These are phyloP conservation scores for Heliamphora pulchella DNA, from an alignment of 179 eudicot species.

Conservation along the genomic window DNA sequence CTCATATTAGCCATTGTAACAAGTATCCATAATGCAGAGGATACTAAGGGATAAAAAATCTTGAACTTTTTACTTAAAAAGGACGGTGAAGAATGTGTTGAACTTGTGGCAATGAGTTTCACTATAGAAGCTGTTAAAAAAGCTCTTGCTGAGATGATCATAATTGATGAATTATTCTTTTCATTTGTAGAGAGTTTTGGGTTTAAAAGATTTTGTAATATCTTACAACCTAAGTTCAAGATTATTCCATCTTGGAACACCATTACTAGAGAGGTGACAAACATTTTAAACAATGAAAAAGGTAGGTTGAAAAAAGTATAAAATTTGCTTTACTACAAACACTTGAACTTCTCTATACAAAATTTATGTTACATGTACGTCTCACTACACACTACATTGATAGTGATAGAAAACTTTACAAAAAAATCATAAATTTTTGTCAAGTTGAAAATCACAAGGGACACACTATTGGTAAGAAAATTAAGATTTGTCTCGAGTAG, in stretches of 20 bases:
- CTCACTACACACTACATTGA: too few relatives aligned
- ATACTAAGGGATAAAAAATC: neutral
- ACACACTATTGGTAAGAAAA: too few relatives aligned
- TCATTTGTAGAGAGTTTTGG: neutral
- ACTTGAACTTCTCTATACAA: too few relatives aligned
- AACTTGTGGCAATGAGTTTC: neutral
- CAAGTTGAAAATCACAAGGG: too few relatives aligned
- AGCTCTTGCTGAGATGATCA: neutral
- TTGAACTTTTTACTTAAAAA: neutral
- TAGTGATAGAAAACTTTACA: too few relatives aligned
- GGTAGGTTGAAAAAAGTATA: neutral
- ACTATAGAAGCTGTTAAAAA: neutral
- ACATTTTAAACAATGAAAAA: neutral
- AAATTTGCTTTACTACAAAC: too few relatives aligned
- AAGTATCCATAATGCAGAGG: too few relatives aligned
- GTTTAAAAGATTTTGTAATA: neutral
- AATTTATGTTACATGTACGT: too few relatives aligned
- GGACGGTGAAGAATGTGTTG: neutral
- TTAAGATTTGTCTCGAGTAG: too few relatives aligned
- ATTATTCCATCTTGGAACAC: neutral
- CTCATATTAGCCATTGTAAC: too few relatives aligned
- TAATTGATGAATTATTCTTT: neutral
- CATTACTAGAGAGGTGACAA: neutral
- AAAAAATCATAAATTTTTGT: too few relatives aligned
- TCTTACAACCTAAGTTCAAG: neutral